These are phyloP conservation scores for Solanum ahanhuiri DNA, from an alignment of 257 asterid genomes.

Conservation along the genomic window DNA sequence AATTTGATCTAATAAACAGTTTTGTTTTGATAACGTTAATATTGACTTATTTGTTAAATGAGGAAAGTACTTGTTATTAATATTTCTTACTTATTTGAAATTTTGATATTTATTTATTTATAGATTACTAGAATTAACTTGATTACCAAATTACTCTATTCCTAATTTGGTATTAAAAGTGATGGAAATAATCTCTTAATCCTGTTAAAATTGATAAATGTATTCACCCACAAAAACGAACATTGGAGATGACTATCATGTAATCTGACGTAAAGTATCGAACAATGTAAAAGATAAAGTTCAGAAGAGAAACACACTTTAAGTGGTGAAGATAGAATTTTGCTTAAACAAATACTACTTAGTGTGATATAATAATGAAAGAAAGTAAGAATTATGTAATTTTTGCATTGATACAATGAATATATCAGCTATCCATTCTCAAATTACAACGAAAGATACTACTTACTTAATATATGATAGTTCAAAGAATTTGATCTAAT, in stretches of 20 bases:
- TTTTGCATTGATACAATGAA: neutral
- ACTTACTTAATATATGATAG: neutral
- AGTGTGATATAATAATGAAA: neutral
- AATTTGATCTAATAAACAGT: neutral
- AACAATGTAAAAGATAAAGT: too few species aligned
- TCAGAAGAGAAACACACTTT: neutral
- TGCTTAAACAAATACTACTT: neutral
- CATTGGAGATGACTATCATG: too few species aligned
- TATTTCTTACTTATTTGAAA: neutral
- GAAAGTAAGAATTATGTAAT: neutral
- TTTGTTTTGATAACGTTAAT: too few species aligned
- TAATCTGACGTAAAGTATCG: too few species aligned
- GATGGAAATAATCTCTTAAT: neutral
- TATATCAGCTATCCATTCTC: neutral
- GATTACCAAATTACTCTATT: neutral
- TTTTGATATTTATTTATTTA: neutral
- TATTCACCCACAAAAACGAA: too few species aligned
- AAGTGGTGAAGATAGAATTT: neutral
- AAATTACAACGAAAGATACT: neutral
- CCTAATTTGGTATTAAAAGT: neutral
- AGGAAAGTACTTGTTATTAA: neutral
- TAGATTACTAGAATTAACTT: neutral
- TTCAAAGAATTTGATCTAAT: neutral
- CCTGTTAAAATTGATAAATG: too few species aligned
- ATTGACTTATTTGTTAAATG: neutral